Conservation (phyloP, 192 early-diverging fungal genomes). For the Paraglomus brasilianum region DNA sequence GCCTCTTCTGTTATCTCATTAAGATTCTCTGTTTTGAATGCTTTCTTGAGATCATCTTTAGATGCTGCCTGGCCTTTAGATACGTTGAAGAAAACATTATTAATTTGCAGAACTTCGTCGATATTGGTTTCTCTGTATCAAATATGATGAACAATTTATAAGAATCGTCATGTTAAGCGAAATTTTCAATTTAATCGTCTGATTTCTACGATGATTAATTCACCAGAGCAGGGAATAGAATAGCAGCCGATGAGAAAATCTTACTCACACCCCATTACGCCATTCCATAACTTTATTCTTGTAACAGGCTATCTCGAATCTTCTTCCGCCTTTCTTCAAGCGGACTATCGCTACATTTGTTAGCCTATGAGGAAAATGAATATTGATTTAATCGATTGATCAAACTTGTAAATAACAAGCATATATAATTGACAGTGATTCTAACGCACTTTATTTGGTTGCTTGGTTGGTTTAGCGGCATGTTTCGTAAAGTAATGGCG, state of each 20-base stretch:
- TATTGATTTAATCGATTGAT: background rate
- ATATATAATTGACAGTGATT: background rate
- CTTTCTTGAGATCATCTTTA: slow-evolving; percentile 81
- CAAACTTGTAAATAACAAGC: background rate
- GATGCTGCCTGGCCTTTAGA: slow-evolving; percentile 95
- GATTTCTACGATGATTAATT: background rate
- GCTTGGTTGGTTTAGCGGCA: slow-evolving; percentile 32
- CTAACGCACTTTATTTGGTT: slow-evolving; percentile 26
- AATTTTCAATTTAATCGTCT: background rate
- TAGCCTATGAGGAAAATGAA: slow-evolving; percentile 49
- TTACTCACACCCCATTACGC: slow-evolving; percentile 80
- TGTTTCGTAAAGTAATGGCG: background rate
- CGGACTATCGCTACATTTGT: slow-evolving; percentile 97
- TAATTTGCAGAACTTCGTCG: slow-evolving; percentile 94
- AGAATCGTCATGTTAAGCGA: background rate
- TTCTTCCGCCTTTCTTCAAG: slow-evolving; percentile 93
- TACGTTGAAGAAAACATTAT: slow-evolving; percentile 92
- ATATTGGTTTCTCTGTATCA: slow-evolving; percentile 95
- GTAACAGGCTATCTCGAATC: slow-evolving; percentile 98
- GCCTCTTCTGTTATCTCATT: slow-evolving; percentile 78
- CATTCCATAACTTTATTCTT: slow-evolving; percentile 99
- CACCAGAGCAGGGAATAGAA: background rate
- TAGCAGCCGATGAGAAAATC: background rate
- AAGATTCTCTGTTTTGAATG: slow-evolving; percentile 84
- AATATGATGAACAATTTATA: slow-evolving; percentile 1